Percentiles rank a stretch among this genome's conserved stretches.
Conservation (phyloP, 179 eudicot genomes). For the Corrigiola litoralis region DNA sequence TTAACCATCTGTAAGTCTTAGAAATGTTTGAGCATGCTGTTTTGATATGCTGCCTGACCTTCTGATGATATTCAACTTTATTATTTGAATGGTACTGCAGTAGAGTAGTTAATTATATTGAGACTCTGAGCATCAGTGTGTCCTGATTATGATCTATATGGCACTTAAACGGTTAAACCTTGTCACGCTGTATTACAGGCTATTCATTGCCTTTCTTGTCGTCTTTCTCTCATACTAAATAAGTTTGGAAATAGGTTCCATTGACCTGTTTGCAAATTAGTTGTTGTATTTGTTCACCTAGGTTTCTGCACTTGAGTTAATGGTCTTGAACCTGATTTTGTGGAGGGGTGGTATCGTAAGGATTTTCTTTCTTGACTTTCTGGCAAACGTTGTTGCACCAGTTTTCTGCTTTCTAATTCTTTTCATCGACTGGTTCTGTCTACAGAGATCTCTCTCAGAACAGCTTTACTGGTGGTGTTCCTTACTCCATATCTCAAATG, state of each 20-base stretch:
- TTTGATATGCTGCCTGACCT: constrained; percentile 1
- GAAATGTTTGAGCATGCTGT: neutral
- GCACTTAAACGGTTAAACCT: no score
- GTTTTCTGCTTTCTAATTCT: neutral
- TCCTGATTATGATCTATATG: no score
- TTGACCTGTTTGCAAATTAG: neutral
- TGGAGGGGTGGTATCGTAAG: no score
- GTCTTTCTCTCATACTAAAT: no score
- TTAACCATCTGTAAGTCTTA: constrained; percentile 44
- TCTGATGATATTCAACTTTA: neutral
- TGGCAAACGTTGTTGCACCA: no score
- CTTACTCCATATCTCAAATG: constrained; percentile 58
- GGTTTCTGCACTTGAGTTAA: neutral
- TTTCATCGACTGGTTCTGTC: neutral
- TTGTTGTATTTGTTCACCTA: neutral
- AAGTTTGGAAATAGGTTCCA: no score
- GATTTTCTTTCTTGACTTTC: neutral
- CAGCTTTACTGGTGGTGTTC: constrained; percentile 44
- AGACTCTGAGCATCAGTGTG: no score
- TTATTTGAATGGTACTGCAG: neutral
- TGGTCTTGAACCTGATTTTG: neutral
- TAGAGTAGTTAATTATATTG: no score
- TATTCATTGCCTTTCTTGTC: no score
- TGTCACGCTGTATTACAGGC: no score
- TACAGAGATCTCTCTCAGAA: constrained; percentile 54